Conservation (phyloP, 73 alveolate species). For the Paramecium primaurelia region DNA sequence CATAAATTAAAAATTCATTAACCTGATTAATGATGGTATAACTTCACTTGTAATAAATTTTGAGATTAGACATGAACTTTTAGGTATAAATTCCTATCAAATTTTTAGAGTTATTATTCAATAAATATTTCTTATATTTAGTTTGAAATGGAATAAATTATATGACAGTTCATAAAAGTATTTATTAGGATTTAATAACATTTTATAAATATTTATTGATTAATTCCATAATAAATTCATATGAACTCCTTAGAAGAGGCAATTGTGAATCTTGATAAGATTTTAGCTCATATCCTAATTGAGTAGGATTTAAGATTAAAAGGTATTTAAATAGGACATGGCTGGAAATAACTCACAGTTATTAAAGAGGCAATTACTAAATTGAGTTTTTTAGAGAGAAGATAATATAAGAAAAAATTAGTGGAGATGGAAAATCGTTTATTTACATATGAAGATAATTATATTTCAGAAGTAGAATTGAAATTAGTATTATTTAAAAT, state of each 20-base stretch:
- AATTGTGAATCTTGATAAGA: background rate
- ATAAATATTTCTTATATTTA: too few relatives aligned
- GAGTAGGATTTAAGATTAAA: background rate
- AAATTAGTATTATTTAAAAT: background rate
- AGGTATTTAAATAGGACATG: background rate
- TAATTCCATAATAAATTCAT: background rate
- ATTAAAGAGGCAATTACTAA: background rate
- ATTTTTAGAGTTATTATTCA: too few relatives aligned
- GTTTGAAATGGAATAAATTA: too few relatives aligned
- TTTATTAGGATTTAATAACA: too few relatives aligned
- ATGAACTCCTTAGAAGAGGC: constrained; percentile 5
- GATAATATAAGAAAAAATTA: background rate
- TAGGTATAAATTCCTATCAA: too few relatives aligned
- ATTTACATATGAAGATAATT: background rate
- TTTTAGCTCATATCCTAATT: background rate
- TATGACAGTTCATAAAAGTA: too few relatives aligned
- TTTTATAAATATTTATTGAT: background rate
- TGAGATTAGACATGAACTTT: too few relatives aligned
- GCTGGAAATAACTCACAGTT: background rate
- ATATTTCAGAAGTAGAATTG: background rate
- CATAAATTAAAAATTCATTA: too few relatives aligned
- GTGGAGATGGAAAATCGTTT: background rate
- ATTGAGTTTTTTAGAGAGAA: background rate
- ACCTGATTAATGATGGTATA: too few relatives aligned
- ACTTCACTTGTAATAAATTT: too few relatives aligned